Evolutionary conservation across 257 asterid species (phyloP).

Genomic region (Gentiana macrophylla): DNA sequence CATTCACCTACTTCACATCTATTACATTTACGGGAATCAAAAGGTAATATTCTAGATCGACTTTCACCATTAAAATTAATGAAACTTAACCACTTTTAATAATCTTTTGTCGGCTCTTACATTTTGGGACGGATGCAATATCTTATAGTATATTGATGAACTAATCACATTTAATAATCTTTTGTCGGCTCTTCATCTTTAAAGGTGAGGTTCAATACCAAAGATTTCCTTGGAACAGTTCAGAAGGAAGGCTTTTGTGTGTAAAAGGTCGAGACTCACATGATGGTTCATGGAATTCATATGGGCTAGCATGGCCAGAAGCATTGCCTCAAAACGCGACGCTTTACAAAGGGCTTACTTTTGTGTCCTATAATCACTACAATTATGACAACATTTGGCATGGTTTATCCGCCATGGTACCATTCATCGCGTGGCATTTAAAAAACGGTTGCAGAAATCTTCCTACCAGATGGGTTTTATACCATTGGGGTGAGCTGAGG

Average conservation of each 20-base stretch:
- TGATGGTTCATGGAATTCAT: constrained; percentile 66
- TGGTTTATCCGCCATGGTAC: constrained; percentile 53
- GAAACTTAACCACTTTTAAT: no score
- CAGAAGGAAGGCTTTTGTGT: constrained; percentile 50
- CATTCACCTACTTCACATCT: no score
- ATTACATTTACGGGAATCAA: no score
- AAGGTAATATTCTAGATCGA: no score
- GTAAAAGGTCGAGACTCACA: constrained; percentile 43
- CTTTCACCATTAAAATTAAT: no score
- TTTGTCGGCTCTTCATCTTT: no score
- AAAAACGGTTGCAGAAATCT: constrained; percentile 23
- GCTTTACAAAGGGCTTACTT: constrained; percentile 35
- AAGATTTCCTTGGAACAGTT: constrained; percentile 34
- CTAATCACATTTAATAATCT: no score
- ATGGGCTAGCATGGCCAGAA: constrained; percentile 61
- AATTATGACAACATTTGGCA: constrained; percentile 70
- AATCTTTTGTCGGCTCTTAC: no score
- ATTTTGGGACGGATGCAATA: no score
- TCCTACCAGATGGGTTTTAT: constrained; percentile 47
- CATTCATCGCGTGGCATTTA: constrained; percentile 60
- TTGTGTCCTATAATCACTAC: constrained; percentile 51
- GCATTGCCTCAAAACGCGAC: constrained; percentile 42
- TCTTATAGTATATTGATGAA: no score
- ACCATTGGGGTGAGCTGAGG: constrained; percentile 70
- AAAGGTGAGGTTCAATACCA: constrained; percentile 49